Evolutionary conservation across 139 green algal species (phyloP).

Genomic region (Pseudopediastrum boryanum): DNA sequence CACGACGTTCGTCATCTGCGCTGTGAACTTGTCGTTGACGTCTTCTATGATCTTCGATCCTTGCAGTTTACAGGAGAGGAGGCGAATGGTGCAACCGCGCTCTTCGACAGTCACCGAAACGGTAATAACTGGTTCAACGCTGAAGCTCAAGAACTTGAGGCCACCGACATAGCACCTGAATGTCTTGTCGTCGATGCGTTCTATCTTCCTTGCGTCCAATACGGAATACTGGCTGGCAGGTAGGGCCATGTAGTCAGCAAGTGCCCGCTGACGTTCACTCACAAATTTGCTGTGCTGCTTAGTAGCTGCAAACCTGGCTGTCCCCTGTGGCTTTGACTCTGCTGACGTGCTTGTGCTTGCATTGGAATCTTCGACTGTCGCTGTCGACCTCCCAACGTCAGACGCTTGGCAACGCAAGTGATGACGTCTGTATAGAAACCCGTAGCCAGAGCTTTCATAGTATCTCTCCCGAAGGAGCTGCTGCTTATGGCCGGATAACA

Average conservation of each 20-base stretch:
- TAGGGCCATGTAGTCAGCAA: slow-evolving; percentile 86
- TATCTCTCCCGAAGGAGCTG: too few relatives aligned
- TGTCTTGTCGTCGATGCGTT: slow-evolving; percentile 80
- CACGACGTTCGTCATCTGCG: slow-evolving; percentile 79
- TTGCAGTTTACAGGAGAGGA: slow-evolving; percentile 74
- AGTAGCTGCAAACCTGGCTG: slow-evolving; percentile 5
- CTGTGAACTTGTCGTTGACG: slow-evolving; percentile 74
- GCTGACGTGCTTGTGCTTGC: too few relatives aligned
- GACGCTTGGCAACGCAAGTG: too few relatives aligned
- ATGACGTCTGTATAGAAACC: too few relatives aligned
- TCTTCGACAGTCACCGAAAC: slow-evolving; percentile 71
- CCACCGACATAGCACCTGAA: slow-evolving; percentile 80
- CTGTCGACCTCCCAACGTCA: neutral
- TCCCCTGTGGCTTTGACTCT: too few relatives aligned
- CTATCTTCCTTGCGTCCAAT: slow-evolving; percentile 79
- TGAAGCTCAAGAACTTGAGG: slow-evolving; percentile 73
- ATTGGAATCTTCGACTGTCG: neutral
- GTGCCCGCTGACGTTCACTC: slow-evolving; percentile 22
- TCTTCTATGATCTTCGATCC: slow-evolving; percentile 60
- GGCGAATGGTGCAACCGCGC: slow-evolving; percentile 74
- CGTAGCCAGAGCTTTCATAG: too few relatives aligned
- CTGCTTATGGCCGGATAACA: too few relatives aligned
- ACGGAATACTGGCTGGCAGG: slow-evolving; percentile 89
- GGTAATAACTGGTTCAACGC: slow-evolving; percentile 81
- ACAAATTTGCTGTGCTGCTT: slow-evolving; percentile 25